Percentiles rank a stretch among this genome's conserved stretches.
Conservation (phyloP, 2,329 filamentous ascomycete species). For the Leptosphaerulina australis region DNA sequence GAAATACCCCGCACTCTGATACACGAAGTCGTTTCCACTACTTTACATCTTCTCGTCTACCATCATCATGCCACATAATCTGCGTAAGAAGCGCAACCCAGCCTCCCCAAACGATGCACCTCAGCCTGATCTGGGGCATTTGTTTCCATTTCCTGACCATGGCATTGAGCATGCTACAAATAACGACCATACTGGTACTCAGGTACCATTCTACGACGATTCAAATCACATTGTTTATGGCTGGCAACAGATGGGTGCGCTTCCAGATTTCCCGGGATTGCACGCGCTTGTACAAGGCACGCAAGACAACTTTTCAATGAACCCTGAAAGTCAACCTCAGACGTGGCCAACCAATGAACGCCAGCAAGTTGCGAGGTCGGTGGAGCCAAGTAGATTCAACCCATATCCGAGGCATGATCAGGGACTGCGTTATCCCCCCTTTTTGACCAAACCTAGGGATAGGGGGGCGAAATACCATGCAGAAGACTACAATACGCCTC, state of each 20-base stretch:
- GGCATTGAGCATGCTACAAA: neutral
- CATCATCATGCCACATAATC: neutral
- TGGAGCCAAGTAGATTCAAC: constrained; percentile 5
- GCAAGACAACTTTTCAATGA: neutral
- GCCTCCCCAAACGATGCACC: neutral
- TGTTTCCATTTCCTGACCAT: neutral
- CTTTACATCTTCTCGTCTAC: neutral
- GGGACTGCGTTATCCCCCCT: constrained; percentile 2
- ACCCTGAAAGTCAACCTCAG: neutral
- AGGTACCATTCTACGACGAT: neutral
- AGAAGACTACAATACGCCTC: neutral
- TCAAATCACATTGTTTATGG: neutral
- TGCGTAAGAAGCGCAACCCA: neutral
- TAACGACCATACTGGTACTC: neutral
- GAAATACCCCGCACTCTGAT: neutral
- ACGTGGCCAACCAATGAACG: neutral
- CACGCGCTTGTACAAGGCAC: neutral
- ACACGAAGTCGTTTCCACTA: neutral
- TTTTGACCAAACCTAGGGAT: neutral
- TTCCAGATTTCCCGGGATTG: neutral
- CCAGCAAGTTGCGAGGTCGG: neutral
- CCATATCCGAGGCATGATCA: neutral
- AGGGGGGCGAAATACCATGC: neutral
- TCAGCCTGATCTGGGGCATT: neutral
- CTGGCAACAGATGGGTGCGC: constrained; percentile 1